Evolutionary conservation across 805 yeast species (phyloP).

Genomic region (Kodamaea restingae): DNA sequence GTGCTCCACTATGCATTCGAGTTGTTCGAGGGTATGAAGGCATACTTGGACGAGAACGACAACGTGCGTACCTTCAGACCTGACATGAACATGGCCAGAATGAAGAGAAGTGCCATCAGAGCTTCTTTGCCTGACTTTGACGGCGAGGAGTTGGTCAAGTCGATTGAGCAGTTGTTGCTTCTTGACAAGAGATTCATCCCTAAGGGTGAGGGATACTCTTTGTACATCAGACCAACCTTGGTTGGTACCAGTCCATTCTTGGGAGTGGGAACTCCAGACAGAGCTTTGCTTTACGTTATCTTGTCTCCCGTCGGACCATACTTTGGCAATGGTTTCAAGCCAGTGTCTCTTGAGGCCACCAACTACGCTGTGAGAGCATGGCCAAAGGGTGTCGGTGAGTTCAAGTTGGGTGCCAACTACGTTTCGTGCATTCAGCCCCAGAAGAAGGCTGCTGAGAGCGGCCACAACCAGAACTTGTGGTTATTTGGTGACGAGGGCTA

Average conservation of each 20-base stretch:
- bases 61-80: constrained; percentile 25
- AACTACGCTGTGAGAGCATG: constrained; percentile 96
- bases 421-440: constrained; percentile 95
- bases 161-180: constrained; percentile 20
- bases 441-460: constrained; percentile 80
- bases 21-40: constrained; percentile 30
- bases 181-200: constrained; percentile 24
- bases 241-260: constrained; percentile 24
- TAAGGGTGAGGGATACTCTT: constrained; percentile 24
- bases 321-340: constrained; percentile 89
- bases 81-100: constrained; percentile 24
- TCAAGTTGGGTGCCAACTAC: constrained; percentile 94
- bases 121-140: constrained; percentile 26
- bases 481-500: constrained; percentile 81
- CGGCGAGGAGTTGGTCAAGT: constrained; percentile 23
- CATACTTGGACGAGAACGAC: constrained; percentile 21
- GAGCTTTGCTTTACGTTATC: constrained; percentile 23
- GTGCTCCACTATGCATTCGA: constrained; percentile 29
- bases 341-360: constrained; percentile 90
- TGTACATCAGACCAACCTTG: constrained; percentile 28
- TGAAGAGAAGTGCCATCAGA: constrained; percentile 24
- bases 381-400: constrained; percentile 98
- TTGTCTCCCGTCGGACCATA: constrained; percentile 29
- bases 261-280: constrained; percentile 23
- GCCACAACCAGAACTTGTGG: constrained; percentile 96